Conservation (phyloP, 148 eudicot genomes). For the Bassia scoparia region DNA sequence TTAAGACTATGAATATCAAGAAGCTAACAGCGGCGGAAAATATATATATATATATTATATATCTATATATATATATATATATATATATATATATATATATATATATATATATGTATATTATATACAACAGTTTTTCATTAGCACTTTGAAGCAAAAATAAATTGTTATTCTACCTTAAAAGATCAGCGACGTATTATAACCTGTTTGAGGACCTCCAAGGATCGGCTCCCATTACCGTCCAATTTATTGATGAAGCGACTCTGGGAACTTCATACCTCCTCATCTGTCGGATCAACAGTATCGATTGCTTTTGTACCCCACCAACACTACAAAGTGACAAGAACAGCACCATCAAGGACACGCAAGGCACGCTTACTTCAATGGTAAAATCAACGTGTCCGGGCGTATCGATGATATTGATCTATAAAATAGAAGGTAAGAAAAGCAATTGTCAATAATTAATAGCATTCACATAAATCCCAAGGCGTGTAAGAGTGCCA, state of each 20-base stretch:
- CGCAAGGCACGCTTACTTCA: conserved; percentile 98
- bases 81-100: no score
- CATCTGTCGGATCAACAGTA: conserved; percentile 98
- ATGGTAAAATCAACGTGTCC: conserved; percentile 99
- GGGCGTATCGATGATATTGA: conserved; percentile 95
- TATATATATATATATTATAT: no score
- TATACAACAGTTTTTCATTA: no score
- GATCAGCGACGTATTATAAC: conserved; percentile 31
- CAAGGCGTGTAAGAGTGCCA: neutral
- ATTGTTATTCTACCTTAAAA: neutral
- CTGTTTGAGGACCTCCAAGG: conserved; percentile 97
- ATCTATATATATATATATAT: no score
- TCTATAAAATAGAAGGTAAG: conserved; percentile 38
- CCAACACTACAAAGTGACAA: conserved; percentile 98
- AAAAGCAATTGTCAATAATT: neutral
- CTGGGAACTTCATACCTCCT: conserved; percentile 95
- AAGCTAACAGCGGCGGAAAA: no score
- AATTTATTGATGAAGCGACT: conserved; percentile 89
- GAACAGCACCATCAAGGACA: conserved; percentile 98
- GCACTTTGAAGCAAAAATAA: neutral
- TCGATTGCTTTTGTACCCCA: conserved; percentile 98
- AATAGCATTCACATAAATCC: neutral
- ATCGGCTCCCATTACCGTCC: conserved; percentile 98
- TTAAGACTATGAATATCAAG: no score
- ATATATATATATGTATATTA: no score